These are phyloP conservation scores for Ganoderma meredithae DNA, from an alignment of 1,284 basidiomycete species.

Conservation along the genomic window DNA sequence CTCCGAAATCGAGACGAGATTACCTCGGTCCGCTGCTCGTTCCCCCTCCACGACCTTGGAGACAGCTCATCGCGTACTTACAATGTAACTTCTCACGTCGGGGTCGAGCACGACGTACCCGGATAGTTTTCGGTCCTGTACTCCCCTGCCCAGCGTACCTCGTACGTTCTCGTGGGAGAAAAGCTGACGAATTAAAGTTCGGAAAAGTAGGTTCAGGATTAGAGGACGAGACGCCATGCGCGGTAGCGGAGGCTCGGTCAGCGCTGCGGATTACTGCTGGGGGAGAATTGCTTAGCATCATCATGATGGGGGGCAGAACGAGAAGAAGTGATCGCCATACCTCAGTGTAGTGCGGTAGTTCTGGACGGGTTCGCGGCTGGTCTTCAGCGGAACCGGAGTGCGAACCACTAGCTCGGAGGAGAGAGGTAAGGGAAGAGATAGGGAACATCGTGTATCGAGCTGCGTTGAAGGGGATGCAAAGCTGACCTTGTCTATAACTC, in stretches of 20 bases:
- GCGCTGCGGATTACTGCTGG: constrained; percentile 1
- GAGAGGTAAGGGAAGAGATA: no score
- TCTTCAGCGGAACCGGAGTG: no score
- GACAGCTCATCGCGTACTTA: background rate
- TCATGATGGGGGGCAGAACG: background rate
- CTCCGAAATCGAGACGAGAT: background rate
- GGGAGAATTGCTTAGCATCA: background rate
- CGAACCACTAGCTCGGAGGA: no score
- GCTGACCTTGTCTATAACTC: no score
- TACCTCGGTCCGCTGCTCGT: background rate
- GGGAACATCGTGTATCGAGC: no score
- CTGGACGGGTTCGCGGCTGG: no score
- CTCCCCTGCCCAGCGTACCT: background rate
- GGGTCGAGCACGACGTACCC: background rate
- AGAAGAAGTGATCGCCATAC: background rate
- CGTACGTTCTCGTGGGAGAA: background rate
- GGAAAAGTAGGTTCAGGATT: background rate
- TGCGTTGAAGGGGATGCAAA: no score
- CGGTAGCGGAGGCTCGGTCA: background rate
- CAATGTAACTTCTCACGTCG: background rate
- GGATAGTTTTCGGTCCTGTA: background rate
- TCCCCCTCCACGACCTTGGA: background rate
- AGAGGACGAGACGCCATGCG: background rate
- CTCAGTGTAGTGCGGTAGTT: background rate
- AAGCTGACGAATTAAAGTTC: background rate